phyloP scores from a whole-genome alignment of 2,329 filamentous ascomycete genomes.

The Xylariaceae sp. region DNA sequence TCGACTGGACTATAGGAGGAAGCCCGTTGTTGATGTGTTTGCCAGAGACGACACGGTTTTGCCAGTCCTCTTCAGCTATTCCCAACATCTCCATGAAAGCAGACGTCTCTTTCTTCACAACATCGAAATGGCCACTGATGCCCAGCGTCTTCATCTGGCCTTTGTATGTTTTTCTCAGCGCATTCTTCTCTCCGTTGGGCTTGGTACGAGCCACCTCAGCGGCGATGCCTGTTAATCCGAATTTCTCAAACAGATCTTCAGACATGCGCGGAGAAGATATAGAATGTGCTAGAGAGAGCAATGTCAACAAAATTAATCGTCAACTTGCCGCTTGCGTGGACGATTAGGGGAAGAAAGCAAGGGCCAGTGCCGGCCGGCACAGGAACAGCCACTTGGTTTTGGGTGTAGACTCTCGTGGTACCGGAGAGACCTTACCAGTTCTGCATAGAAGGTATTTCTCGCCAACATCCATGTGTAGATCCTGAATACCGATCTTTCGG shows the following conservation, averaged over 20 bases:
- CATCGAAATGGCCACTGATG: constrained; percentile 57
- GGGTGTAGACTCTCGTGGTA: constrained; percentile 29
- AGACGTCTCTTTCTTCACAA: constrained; percentile 49
- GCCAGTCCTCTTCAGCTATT: constrained; percentile 53
- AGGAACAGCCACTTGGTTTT: constrained; percentile 17
- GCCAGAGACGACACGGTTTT: constrained; percentile 47
- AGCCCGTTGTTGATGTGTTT: constrained; percentile 52
- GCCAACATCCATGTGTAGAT: constrained; percentile 61
- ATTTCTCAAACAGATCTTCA: constrained; percentile 55
- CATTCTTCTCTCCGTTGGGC: constrained; percentile 62
- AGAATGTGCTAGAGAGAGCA: constrained; percentile 41
- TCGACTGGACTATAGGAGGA: constrained; percentile 37
- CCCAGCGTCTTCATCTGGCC: constrained; percentile 61
- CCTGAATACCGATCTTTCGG: constrained; percentile 55
- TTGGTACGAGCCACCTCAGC: constrained; percentile 58
- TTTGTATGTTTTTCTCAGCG: constrained; percentile 62
- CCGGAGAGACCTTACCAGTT: constrained; percentile 58
- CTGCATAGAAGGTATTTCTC: constrained; percentile 62
- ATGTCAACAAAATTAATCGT: constrained; percentile 49
- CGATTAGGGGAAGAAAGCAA: no score
- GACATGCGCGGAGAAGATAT: constrained; percentile 44
- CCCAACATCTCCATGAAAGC: constrained; percentile 49
- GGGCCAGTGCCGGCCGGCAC: no score
- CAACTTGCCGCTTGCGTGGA: no score
- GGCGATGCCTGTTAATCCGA: constrained; percentile 51